Evolutionary conservation across 495 filamentous ascomycete species (phyloP), one percentile per base, ranked within the genome.

Genomic region (Staphylotrichum longicolle): DNA sequence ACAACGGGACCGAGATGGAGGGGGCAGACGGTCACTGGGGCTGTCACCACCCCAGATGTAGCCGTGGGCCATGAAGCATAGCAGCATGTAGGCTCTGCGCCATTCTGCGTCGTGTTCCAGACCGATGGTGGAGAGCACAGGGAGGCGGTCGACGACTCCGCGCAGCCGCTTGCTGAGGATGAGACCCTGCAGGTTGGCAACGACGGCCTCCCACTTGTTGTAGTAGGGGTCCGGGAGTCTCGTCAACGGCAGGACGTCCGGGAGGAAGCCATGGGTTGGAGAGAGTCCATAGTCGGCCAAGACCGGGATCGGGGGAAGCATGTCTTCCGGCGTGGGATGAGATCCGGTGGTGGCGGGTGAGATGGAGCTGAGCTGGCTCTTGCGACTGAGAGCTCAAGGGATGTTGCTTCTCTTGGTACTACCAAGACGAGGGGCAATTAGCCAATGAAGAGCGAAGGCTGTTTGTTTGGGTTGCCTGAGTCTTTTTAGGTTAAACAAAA

Each of bases 21-120:
- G 91, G 86, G 94, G 94, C 56, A 99, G 83, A 70, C 83, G 85
- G 87, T 98, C 76, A 54, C 80, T 82, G 48, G 95, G 93, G 65
- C 78, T 83, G 63, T 93, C 85, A 72, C 91, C 92, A 68, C 91
- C 89, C 94, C 94, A 99, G 62, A 97, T 89, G 74, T 95, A 96
- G 34, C 84, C 86, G 76, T 96, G 93, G 10, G 90, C 76, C 66
- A 96, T 85, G 66, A 96, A 93, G 9, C 81, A 87, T 50, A 96
- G 79, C 37, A 94, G 76, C 27, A 86, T 81, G 74, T 95, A 96
- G 52, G 91, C 91, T 66, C 91, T 80, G 50, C 92, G 95, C 93
- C 93, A 96, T 81, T 99, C 91, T 62, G 86, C 80, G 70, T 93
- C 90, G 60, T 86, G 82, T 70, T 85, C 82, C 67, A 99, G 82